phyloP scores from a whole-genome alignment of 345 rosid species.

The Combretum micranthum region DNA sequence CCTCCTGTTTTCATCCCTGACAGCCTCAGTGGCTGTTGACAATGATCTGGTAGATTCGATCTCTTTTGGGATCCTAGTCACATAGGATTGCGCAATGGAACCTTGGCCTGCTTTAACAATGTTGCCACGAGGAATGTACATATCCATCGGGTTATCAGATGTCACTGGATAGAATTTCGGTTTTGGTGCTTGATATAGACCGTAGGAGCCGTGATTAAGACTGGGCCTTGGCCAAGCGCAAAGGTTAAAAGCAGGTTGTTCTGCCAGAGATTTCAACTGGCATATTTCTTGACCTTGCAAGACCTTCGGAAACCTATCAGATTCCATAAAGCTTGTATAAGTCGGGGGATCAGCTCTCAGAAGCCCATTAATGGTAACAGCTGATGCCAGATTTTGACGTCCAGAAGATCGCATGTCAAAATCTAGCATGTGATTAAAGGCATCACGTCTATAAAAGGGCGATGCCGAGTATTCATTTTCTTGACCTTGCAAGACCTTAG shows the following conservation, averaged over 20 bases:
- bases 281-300: slow-evolving; percentile 99
- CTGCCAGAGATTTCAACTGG: slow-evolving; percentile 50
- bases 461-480: slow-evolving; percentile 79
- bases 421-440: slow-evolving; percentile 46
- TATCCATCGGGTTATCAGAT: slow-evolving; percentile 35
- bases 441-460: slow-evolving; percentile 54
- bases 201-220: slow-evolving; percentile 36
- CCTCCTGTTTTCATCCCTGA: slow-evolving; percentile 33
- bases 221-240: slow-evolving; percentile 48
- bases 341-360: slow-evolving; percentile 28
- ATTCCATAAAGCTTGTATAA: slow-evolving; percentile 52
- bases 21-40: slow-evolving; percentile 16
- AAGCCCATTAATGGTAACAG: slow-evolving; percentile 27
- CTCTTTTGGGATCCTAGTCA: slow-evolving; percentile 28
- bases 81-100: slow-evolving; percentile 22
- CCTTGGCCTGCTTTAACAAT: slow-evolving; percentile 26
- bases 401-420: slow-evolving; percentile 49
- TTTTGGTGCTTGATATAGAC: slow-evolving; percentile 39
- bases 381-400: slow-evolving; percentile 41
- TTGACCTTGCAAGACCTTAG: slow-evolving; percentile 99
- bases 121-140: slow-evolving; percentile 41
- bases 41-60: slow-evolving; percentile 27
- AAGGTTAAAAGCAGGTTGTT: slow-evolving; percentile 42
- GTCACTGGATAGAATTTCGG: slow-evolving; percentile 41
- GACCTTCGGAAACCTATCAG: slow-evolving; percentile 70